Conservation (phyloP, 2,329 filamentous ascomycete species). For the Aspergillus fijiensis region DNA sequence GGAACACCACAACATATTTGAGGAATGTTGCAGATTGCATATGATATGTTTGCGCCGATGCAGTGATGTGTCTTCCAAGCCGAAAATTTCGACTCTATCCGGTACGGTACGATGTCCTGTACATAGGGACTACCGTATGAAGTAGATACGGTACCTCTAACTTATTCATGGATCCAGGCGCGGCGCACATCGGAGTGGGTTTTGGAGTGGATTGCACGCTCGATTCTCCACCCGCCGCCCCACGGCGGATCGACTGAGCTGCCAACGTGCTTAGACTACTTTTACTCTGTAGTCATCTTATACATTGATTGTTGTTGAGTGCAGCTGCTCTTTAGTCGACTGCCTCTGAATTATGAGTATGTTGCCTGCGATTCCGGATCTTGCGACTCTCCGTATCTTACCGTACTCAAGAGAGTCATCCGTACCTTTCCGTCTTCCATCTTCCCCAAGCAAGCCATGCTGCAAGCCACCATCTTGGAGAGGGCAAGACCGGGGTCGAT, state of each 20-base stretch:
- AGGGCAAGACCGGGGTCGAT: conserved; percentile 14
- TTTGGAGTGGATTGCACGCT: not conserved
- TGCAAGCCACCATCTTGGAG: not conserved
- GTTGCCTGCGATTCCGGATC: not conserved
- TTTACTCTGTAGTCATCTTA: no score
- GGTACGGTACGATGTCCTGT: no score
- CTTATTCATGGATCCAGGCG: no score
- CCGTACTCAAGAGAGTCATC: no score
- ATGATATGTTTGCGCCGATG: not conserved
- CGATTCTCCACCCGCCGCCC: not conserved
- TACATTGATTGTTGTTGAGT: no score
- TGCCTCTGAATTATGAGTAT: no score
- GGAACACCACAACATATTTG: not conserved
- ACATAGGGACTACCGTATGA: no score
- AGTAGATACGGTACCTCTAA: no score
- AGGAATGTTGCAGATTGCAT: not conserved
- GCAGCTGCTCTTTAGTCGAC: not conserved
- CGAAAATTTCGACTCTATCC: not conserved
- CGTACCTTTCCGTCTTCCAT: not conserved
- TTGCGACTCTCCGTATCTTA: not conserved
- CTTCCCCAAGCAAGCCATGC: not conserved
- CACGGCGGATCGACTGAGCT: conserved; percentile 1
- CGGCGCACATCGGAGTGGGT: no score
- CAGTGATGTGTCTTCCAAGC: not conserved
- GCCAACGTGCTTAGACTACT: not conserved